phyloP scores from a whole-genome alignment of 73 alveolate species.

The Paramecium biaurelia region DNA sequence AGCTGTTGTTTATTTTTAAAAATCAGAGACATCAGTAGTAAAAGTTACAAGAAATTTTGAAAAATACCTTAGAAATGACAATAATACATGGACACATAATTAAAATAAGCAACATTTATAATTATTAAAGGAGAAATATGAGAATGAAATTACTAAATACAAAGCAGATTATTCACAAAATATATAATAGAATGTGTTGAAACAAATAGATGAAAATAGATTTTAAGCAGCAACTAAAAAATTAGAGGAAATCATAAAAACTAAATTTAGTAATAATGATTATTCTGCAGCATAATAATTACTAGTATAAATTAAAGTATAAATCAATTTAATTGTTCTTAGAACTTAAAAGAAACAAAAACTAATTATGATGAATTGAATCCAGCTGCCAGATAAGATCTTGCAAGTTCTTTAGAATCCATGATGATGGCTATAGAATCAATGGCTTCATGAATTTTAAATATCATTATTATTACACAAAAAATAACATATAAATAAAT shows the following conservation, averaged over 20 bases:
- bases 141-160: background rate
- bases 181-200: background rate
- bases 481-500: too few species aligned
- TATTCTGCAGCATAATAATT: background rate
- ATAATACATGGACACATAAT: background rate
- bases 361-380: background rate
- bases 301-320: background rate
- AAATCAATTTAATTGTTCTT: background rate
- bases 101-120: background rate
- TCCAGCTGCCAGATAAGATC: background rate
- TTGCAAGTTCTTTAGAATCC: background rate
- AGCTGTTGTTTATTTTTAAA: background rate
- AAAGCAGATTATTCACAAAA: background rate
- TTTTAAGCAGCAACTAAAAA: background rate
- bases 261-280: background rate
- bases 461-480: background rate
- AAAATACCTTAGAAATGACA: background rate
- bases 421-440: background rate
- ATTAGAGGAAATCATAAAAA: background rate
- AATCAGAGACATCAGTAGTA: background rate
- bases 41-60: constrained; percentile 6
- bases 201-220: background rate
- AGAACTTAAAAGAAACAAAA: background rate
- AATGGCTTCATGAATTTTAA: background rate
- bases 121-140: background rate